These are phyloP conservation scores for Russula sp. DNA, from an alignment of 768 basidiomycete species.

Conservation along the genomic window DNA sequence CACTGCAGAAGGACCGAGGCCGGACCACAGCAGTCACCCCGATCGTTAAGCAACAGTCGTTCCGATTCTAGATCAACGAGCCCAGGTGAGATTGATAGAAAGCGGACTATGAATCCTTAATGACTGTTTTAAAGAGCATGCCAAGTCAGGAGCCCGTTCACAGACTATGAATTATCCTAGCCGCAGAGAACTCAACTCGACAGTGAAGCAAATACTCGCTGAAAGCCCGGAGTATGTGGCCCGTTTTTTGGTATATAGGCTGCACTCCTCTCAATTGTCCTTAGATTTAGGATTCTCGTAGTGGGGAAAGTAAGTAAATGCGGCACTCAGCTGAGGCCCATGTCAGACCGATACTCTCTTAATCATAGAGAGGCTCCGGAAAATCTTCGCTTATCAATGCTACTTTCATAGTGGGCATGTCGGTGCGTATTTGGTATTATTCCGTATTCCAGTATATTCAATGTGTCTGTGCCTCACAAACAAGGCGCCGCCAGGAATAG, in stretches of 20 bases:
- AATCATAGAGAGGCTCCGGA: neutral
- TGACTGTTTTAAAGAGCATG: neutral
- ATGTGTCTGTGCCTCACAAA: neutral
- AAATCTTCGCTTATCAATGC: conserved; percentile 1
- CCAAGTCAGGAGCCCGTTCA: neutral
- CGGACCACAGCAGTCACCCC: too few relatives aligned
- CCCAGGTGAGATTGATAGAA: neutral
- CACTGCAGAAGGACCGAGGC: too few relatives aligned
- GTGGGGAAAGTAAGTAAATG: neutral
- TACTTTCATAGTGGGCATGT: neutral
- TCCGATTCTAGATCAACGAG: neutral
- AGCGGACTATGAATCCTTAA: neutral
- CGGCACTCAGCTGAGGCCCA: neutral
- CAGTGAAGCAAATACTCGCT: neutral
- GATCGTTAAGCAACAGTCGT: too few relatives aligned
- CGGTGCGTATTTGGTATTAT: neutral
- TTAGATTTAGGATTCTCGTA: conserved; percentile 9
- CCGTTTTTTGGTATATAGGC: neutral
- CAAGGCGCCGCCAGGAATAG: neutral
- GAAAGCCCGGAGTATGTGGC: neutral
- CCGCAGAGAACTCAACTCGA: neutral
- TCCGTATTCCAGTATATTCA: neutral
- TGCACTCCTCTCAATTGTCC: neutral
- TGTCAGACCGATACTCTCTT: neutral
- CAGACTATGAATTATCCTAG: neutral